Conservation (phyloP, 2,329 filamentous ascomycete genomes). For the Pseudonectria buxi region DNA sequence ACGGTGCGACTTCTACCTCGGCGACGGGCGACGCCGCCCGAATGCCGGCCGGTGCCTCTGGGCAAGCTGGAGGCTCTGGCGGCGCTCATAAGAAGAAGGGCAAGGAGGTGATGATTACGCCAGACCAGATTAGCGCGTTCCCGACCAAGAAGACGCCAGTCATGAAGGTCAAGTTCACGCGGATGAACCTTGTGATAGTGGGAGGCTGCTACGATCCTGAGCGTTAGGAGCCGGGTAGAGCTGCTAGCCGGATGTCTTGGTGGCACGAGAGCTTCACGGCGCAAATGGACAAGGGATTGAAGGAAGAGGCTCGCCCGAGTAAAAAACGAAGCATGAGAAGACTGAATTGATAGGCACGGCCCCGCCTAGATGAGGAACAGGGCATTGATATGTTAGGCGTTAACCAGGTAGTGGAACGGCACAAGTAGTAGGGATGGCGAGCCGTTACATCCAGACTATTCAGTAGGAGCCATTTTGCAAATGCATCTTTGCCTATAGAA, state of each 20-base stretch:
- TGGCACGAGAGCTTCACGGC: background rate
- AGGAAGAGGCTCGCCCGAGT: background rate
- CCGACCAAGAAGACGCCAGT: conserved; percentile 95
- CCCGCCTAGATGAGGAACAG: too few species aligned
- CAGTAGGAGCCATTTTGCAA: too few species aligned
- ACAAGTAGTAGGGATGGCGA: too few species aligned
- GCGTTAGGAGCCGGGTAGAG: conserved; percentile 25
- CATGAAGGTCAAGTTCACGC: conserved; percentile 85
- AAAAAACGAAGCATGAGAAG: too few species aligned
- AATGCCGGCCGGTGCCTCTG: conserved; percentile 18
- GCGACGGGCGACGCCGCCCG: conserved; percentile 23
- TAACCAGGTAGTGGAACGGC: too few species aligned
- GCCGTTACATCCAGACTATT: too few species aligned
- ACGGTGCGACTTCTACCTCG: conserved; percentile 30
- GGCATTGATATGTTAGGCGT: too few species aligned
- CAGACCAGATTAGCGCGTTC: conserved; percentile 92
- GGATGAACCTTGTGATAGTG: conserved; percentile 89
- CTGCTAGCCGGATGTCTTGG: conserved; percentile 4
- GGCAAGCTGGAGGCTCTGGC: conserved; percentile 19
- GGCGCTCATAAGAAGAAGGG: conserved; percentile 62
- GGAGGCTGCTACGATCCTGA: conserved; percentile 64
- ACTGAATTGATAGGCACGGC: too few species aligned
- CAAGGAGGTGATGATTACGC: conserved; percentile 84
- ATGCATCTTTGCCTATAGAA: too few species aligned
- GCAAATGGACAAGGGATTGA: conserved; percentile 6